Conservation (phyloP, 1,284 basidiomycete genomes). For the Leccinum pseudoinsigne region DNA sequence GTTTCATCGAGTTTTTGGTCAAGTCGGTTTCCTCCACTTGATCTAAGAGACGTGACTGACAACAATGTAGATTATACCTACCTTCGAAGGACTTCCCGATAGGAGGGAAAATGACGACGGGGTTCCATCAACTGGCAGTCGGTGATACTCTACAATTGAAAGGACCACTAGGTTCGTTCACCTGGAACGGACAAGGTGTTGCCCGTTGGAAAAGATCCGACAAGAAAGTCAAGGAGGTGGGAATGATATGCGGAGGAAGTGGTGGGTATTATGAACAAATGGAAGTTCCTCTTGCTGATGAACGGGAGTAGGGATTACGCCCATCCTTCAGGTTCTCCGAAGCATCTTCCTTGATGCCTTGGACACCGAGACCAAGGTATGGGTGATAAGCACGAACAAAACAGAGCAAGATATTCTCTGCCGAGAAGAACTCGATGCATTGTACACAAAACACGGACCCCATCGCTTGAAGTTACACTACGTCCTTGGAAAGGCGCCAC, state of each 20-base stretch:
- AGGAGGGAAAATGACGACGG: constrained; percentile 61
- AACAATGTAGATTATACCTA: constrained; percentile 42
- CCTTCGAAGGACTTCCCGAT: constrained; percentile 39
- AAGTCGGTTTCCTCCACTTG: constrained; percentile 38
- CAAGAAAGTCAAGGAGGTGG: constrained; percentile 44
- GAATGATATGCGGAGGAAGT: constrained; percentile 62
- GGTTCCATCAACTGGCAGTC: constrained; percentile 48
- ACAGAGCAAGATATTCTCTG: constrained; percentile 55
- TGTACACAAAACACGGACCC: constrained; percentile 35
- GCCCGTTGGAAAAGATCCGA: constrained; percentile 39
- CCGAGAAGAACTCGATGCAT: constrained; percentile 48
- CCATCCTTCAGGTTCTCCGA: constrained; percentile 56
- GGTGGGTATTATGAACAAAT: constrained; percentile 30
- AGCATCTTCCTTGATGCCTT: constrained; percentile 45
- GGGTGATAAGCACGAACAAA: constrained; percentile 54
- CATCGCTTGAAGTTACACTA: constrained; percentile 49
- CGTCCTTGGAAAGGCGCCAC: constrained; percentile 39
- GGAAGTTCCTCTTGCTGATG: not conserved
- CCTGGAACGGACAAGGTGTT: constrained; percentile 47
- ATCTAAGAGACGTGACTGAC: constrained; percentile 3
- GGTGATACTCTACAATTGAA: constrained; percentile 61
- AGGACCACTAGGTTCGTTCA: constrained; percentile 63
- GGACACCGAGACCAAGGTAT: constrained; percentile 44
- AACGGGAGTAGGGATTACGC: constrained; percentile 50
- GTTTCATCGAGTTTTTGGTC: constrained; percentile 56